Evolutionary conservation across 2,329 filamentous ascomycete genomes (phyloP).

Genomic region (Epichloe aotearoae): DNA sequence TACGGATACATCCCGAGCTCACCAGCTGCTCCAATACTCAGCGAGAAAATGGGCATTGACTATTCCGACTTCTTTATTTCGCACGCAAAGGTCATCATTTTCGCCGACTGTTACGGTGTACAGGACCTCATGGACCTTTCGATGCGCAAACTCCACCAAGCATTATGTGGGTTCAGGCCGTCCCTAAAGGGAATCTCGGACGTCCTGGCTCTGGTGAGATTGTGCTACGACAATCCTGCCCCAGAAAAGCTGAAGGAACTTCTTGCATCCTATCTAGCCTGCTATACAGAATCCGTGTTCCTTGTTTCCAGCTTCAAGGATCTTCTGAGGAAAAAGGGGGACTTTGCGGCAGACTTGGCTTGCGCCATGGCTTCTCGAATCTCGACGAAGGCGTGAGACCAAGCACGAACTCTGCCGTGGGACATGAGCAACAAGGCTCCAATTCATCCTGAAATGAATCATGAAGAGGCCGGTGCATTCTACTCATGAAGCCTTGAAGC

Average conservation of each 20-base stretch:
- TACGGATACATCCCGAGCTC: background rate
- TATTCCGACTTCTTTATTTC: background rate
- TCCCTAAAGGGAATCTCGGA: background rate
- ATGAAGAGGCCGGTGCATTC: too few relatives aligned
- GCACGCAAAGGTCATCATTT: background rate
- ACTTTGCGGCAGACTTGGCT: background rate
- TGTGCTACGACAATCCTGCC: background rate
- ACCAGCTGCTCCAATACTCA: background rate
- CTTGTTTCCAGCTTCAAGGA: background rate
- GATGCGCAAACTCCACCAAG: background rate
- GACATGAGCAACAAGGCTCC: too few relatives aligned
- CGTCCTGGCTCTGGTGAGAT: background rate
- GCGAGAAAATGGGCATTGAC: background rate
- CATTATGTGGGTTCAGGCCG: background rate
- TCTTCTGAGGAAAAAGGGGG: background rate
- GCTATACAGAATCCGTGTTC: background rate
- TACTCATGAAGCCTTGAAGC: too few relatives aligned
- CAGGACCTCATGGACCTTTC: background rate
- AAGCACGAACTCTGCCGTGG: too few relatives aligned
- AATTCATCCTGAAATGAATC: too few relatives aligned
- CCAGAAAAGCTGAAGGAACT: background rate
- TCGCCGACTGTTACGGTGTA: background rate
- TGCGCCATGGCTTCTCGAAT: background rate
- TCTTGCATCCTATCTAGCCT: background rate
- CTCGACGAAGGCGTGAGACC: too few relatives aligned